Base-by-base conservation (phyloP, 140 eudicot genomes). In the Anethum foeniculum region DNA sequence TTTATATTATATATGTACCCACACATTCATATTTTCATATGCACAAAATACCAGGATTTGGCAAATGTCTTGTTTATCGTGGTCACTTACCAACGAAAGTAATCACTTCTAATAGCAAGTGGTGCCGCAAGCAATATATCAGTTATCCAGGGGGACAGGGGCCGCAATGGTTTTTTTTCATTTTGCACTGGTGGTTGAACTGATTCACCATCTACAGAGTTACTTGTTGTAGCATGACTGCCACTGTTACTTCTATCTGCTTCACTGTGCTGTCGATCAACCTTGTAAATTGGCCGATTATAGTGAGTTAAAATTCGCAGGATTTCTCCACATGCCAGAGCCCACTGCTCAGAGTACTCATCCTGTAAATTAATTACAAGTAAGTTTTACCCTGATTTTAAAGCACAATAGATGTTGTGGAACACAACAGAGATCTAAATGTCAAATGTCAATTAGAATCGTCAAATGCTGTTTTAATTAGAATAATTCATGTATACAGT, bases 281-380 rank as follows among this genome's bases (percentile, higher is more conserved):
- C 89, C 85, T 92, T 94, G 85, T 86, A 90, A 76, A 94, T 89
- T 76, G 98, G 98, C 44, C 98, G 85, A 81, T 94, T 94, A 85
- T 94, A 94, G 84, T 94, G 98, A 23, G 98, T 94, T 76, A 94
- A 86, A 74, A 94, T 88, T 80, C 97, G 83, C 85, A 94, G 80
- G 76, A 94, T 92, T 85, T 94, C 98, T 49, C 98, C 98, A 80
- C 98, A 94, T 60, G 98, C 98, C 76, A 94, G 87, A 34, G 98
- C 98, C 98, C 97, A 94, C 84, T 94, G 98, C 85, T 94, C 98
- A 25, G 98, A 94, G 80, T 92, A 94, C 85, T 92, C 98, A 28
- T 89, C 88, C 98, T 94, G 96, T 73, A 86, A 83, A 81, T 30
- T 47, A 23, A 79, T 56, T 39, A 7, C 27, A 56, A 28, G 67